Evolutionary conservation across 2,329 filamentous ascomycete genomes (phyloP), one percentile per base, ranked within the genome.

Genomic region (Fusarium sp.): DNA sequence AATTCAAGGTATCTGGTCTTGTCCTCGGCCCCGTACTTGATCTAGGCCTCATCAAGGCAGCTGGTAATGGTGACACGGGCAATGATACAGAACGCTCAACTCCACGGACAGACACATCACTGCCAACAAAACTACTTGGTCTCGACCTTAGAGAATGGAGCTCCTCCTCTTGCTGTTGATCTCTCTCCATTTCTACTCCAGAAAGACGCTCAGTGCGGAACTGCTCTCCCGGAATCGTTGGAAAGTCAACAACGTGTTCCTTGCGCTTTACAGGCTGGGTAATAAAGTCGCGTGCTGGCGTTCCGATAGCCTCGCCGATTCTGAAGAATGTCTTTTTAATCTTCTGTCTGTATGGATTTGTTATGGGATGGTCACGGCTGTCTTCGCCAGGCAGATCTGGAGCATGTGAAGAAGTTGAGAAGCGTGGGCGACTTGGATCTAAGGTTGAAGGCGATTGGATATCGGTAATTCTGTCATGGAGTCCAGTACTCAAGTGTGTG

Each of bases 241-340:
- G 60, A 0, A 63, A 6, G 12, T 63, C 60, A 34, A 63, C 47
- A 3, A 12, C 47, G 5, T 39, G 32, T 7, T 29, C 12, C 1
- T 39, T 39, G 3, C 46, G 44, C 5, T 9, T 15, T 4, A 28
- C 45, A 3, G 44, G 53, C 13, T 63, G 46, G 1, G 53, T 63
- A 1, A 63, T 63, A 2, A 75, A 77, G n/a, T 81, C 76, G 2
- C 78, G 75, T 1, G 79, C 76, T 28, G 83, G 79, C 1, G 79
- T 80, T 4, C 81, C 80, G 1, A 88, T 64, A 12, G 79, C 77
- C 10, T 80, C 75, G 7, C 78, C 79, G 5, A 83, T 59, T 6
- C 65, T 72, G 5, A 75, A 79, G 7, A 88, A 65, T 8, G 72
- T 64, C 8, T 72, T 75, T 4, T 83, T 80, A 3, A 84, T 73